A percentile compares a stretch with the other conserved stretches of the same genome.
Conservation (phyloP, 2,329 filamentous ascomycete species). For the Dothistroma septosporum region DNA sequence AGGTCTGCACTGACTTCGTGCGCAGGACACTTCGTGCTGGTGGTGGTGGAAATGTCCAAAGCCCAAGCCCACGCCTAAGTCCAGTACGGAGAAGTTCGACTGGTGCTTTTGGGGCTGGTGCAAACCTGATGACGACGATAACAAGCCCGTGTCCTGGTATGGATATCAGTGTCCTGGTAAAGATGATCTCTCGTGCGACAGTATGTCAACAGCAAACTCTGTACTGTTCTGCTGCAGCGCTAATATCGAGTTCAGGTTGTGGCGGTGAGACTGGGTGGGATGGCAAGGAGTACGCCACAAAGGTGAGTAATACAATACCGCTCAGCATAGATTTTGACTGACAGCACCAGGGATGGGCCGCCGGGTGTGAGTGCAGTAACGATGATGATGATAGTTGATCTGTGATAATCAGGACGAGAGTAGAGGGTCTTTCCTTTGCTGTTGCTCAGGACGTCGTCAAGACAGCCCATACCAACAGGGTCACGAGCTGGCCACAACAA, state of each 20-base stretch:
- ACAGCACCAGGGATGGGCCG: background rate
- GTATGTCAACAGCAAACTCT: background rate
- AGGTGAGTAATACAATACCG: background rate
- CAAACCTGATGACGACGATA: too few species aligned
- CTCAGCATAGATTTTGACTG: background rate
- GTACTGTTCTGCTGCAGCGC: background rate
- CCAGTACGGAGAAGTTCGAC: too few species aligned
- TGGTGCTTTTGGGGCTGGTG: too few species aligned
- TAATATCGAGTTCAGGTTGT: background rate
- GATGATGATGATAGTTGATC: background rate
- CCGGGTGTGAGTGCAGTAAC: background rate
- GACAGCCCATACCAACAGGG: background rate
- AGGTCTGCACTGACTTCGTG: too few species aligned
- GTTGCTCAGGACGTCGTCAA: background rate
- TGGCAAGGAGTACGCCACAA: background rate
- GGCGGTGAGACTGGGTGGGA: background rate
- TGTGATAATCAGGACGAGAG: background rate
- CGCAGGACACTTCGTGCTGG: too few species aligned
- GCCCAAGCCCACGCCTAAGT: too few species aligned
- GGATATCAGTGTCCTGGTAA: background rate
- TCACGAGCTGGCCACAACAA: background rate
- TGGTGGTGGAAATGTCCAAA: too few species aligned
- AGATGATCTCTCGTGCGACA: background rate
- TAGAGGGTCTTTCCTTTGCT: background rate
- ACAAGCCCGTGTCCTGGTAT: background rate